These are phyloP conservation scores for Sporothrix pseudoabietina DNA, from an alignment of 2,329 filamentous ascomycete species.

Conservation along the genomic window DNA sequence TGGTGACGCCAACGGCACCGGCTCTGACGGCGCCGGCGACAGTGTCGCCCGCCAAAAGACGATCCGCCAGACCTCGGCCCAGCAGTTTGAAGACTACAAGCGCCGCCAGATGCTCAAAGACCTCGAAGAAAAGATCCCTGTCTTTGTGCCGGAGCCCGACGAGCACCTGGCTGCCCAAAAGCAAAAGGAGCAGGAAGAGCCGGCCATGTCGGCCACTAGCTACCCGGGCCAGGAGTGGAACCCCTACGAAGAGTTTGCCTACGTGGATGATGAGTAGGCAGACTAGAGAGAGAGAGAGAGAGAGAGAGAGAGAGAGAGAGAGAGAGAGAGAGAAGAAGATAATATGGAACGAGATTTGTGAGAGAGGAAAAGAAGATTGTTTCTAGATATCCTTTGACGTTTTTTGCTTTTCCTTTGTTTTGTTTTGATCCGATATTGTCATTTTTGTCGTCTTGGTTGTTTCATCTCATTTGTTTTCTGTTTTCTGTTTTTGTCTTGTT, in stretches of 20 bases:
- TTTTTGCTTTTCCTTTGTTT: constrained; percentile 14
- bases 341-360: not conserved
- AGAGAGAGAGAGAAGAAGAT: not conserved
- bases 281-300: too few relatives aligned
- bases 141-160: constrained; percentile 41
- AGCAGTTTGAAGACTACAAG: constrained; percentile 49
- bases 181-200: constrained; percentile 48
- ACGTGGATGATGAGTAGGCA: constrained; percentile 37
- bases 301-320: too few relatives aligned
- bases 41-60: constrained; percentile 37
- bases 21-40: constrained; percentile 19
- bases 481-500: not conserved
- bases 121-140: constrained; percentile 59
- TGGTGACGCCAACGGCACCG: constrained; percentile 27
- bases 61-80: constrained; percentile 39
- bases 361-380: not conserved
- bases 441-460: not conserved
- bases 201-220: constrained; percentile 66
- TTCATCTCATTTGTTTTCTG: not conserved
- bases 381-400: constrained; percentile 7
- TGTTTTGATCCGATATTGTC: not conserved
- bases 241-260: constrained; percentile 49
- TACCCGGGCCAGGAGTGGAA: constrained; percentile 74
- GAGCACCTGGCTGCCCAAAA: constrained; percentile 38
- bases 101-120: constrained; percentile 48